Base-by-base conservation (phyloP, 2,329 filamentous ascomycete genomes). In the Phaeosphaeriaceae sp. region DNA sequence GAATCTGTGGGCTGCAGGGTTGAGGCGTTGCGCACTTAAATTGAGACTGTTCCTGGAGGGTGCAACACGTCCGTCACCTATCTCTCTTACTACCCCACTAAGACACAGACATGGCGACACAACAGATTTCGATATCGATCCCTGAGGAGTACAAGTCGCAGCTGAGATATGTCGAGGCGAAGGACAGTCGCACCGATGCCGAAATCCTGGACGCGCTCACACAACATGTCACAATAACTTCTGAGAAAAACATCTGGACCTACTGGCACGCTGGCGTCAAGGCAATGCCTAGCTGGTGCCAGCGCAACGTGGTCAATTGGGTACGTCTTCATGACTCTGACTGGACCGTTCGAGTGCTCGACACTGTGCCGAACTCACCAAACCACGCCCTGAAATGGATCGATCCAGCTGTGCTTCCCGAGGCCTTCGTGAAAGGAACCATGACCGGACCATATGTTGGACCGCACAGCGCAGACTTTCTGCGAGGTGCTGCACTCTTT, bases 391-490 rank as follows among this genome's bases (percentile, higher is more conserved):
- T 75, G 52, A 75, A 76, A 40, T 83, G 73, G 57, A 60, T 81
- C 3, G 60, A 77, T 7, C 52, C 68, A 1, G 70, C 75, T 1
- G 64, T 77, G 40, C 74, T 73, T 2, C 73, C 72, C 0, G 76
- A 79, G 15, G 67, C 78, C 0, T 81, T 83, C 55, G 76, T 81
- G 24, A 73, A 80, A 11, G 67, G 75, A 30, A 79, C 73, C 0
- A 84, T 84, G 80, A 73, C 77, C 13, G 82, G 83, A 0, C 77
- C 78, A 0, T 77, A 78, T 53, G 71, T 75, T 1, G 82, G 79
- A 1, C 76, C 75, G 1, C 83, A 86, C 59, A 78, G 76, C 0
- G 80, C 81, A 2, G 84, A 86, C 53, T 72, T 85, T 0, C 69
- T 85, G 5, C 79, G 84, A 0, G 73, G 82, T 5, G 77, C 79